These are phyloP conservation scores for Marsdenia floribunda DNA, from an alignment of 257 asterid genomes.

Conservation along the genomic window DNA sequence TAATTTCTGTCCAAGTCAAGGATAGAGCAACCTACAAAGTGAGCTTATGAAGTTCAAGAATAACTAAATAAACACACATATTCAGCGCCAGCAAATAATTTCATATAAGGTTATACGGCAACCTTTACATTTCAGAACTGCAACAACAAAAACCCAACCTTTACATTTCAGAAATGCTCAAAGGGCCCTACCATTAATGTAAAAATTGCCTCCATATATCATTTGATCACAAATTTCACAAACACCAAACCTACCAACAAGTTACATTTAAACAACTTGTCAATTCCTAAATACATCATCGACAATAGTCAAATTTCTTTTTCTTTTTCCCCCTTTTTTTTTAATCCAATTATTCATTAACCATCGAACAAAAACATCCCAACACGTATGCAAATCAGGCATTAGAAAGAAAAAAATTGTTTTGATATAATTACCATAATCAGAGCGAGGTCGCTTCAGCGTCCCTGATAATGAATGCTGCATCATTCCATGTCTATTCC, in stretches of 20 bases:
- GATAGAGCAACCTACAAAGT: not conserved
- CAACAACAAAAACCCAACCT: not conserved
- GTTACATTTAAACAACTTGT: not conserved
- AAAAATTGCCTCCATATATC: not conserved
- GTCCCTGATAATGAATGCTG: constrained; percentile 26
- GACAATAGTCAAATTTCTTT: not conserved
- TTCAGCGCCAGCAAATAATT: not conserved
- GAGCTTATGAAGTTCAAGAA: not conserved
- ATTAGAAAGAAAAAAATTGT: not conserved
- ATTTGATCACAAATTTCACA: not conserved
- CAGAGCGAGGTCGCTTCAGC: constrained; percentile 45
- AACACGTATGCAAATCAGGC: not conserved
- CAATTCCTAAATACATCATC: not conserved
- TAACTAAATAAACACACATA: not conserved
- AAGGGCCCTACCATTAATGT: not conserved
- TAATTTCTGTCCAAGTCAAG: not conserved
- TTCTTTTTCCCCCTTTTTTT: too few species aligned
- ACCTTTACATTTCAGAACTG: not conserved
- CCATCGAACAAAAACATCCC: not conserved
- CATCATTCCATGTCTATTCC: constrained; percentile 33
- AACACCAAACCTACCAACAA: not conserved
- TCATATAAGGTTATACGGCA: not conserved
- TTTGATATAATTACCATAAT: constrained; percentile 25
- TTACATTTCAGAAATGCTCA: not conserved
- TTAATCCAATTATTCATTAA: not conserved